These are phyloP conservation scores for Podochytrium sp. DNA, from an alignment of 192 early-diverging fungal genomes.

Conservation along the genomic window DNA sequence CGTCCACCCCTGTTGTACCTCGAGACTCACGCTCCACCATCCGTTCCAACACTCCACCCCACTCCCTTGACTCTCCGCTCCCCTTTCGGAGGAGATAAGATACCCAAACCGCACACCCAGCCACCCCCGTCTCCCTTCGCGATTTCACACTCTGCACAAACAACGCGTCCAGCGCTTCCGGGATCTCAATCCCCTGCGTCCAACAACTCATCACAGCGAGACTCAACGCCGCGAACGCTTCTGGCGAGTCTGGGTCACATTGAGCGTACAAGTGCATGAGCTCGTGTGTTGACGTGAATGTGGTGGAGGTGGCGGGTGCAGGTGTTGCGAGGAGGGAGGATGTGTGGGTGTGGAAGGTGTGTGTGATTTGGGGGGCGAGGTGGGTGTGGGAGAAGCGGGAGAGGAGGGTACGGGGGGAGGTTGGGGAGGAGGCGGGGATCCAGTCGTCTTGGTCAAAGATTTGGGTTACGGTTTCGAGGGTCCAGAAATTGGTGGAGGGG, in stretches of 20 bases:
- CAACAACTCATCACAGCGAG: too few relatives aligned
- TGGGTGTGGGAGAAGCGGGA: background rate
- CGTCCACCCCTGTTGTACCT: too few relatives aligned
- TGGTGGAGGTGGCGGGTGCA: background rate
- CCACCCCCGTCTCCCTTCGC: background rate
- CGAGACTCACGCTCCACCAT: too few relatives aligned
- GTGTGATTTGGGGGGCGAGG: background rate
- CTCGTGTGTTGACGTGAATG: background rate
- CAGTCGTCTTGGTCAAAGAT: conserved; percentile 1
- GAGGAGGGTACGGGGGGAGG: background rate
- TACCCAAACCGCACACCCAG: background rate
- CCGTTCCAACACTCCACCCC: background rate
- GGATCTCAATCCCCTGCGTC: too few relatives aligned
- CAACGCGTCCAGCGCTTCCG: background rate
- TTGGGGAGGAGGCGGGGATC: background rate
- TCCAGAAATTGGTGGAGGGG: background rate
- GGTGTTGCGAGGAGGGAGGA: background rate
- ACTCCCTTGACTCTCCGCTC: background rate
- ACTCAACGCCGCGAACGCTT: too few relatives aligned
- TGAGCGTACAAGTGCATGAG: background rate
- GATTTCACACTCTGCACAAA: background rate
- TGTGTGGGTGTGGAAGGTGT: background rate
- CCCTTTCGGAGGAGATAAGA: background rate
- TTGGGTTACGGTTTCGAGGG: background rate
- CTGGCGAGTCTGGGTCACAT: background rate